Evolutionary conservation across 192 early-diverging fungal species (phyloP).

Genomic region (Spizellomyces sp.): DNA sequence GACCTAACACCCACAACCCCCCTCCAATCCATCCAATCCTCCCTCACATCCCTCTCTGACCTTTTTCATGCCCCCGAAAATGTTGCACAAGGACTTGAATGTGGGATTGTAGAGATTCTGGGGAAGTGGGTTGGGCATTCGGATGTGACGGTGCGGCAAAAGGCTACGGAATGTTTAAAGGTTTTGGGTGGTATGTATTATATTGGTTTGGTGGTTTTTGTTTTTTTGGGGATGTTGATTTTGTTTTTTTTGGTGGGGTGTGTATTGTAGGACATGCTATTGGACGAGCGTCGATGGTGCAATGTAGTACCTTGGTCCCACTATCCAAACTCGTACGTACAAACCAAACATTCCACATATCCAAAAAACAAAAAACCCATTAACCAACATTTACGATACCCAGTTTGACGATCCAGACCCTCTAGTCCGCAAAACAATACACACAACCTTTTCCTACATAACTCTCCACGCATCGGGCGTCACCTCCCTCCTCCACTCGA

Average conservation of each 20-base stretch:
- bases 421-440: constrained; percentile 43
- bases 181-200: constrained; percentile 6
- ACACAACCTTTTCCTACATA: constrained; percentile 41
- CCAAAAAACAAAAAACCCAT: too few species aligned
- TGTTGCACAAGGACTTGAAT: constrained; percentile 43
- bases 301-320: constrained; percentile 19
- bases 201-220: too few species aligned
- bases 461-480: constrained; percentile 39
- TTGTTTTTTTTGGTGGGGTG: too few species aligned
- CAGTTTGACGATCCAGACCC: constrained; percentile 51
- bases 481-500: constrained; percentile 8
- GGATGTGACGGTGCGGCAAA: constrained; percentile 51
- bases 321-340: constrained; percentile 31
- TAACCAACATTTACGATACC: too few species aligned
- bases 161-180: constrained; percentile 50
- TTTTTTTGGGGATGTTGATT: too few species aligned
- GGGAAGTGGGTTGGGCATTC: constrained; percentile 20
- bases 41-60: constrained; percentile 48
- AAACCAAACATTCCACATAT: too few species aligned
- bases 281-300: constrained; percentile 44
- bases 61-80: constrained; percentile 51
- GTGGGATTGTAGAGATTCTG: constrained; percentile 42
- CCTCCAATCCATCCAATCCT: constrained; percentile 36
- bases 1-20: neutral
- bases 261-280: constrained; percentile 32